Evolutionary conservation across 139 green algal species (phyloP).

Genomic region (Auxenochlorella pyrenoidosa): DNA sequence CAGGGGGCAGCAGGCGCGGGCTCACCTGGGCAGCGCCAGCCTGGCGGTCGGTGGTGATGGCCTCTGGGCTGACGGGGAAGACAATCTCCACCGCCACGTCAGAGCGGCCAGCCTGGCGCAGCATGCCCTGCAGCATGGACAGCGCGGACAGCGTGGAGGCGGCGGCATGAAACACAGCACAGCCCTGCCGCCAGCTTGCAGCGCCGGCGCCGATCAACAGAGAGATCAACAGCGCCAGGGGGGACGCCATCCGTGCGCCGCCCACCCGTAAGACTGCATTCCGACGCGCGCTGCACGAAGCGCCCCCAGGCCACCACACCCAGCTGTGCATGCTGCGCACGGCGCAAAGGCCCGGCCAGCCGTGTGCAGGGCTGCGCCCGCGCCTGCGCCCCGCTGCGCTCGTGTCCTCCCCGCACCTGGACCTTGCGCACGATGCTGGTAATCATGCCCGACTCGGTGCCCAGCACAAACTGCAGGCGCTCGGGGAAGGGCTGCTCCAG

Average conservation of each 20-base stretch:
- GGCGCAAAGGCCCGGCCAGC: too few species aligned
- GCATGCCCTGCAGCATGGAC: constrained; percentile 69
- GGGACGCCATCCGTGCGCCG: too few species aligned
- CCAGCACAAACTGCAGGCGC: constrained; percentile 93
- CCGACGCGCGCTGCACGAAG: too few species aligned
- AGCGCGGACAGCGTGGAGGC: neutral
- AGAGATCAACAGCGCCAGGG: too few species aligned
- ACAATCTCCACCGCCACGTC: constrained; percentile 96
- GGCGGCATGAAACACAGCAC: too few species aligned
- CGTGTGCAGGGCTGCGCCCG: too few species aligned
- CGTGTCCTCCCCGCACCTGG: constrained; percentile 49
- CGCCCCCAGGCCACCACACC: too few species aligned
- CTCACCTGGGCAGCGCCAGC: neutral
- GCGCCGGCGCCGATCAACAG: too few species aligned
- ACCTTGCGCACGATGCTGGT: constrained; percentile 95
- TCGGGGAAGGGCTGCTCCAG: constrained; percentile 71
- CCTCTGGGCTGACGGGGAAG: constrained; percentile 89
- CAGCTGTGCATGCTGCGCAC: too few species aligned
- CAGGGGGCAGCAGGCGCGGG: neutral
- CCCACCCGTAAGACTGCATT: too few species aligned
- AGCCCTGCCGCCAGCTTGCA: too few species aligned
- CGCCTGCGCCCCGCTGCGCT: too few species aligned
- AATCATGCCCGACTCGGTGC: constrained; percentile 98
- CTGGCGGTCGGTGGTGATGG: constrained; percentile 80
- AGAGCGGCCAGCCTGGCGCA: constrained; percentile 52